Base-by-base conservation (phyloP, 306 rosid genomes). In the Sechiopsis laciniata region DNA sequence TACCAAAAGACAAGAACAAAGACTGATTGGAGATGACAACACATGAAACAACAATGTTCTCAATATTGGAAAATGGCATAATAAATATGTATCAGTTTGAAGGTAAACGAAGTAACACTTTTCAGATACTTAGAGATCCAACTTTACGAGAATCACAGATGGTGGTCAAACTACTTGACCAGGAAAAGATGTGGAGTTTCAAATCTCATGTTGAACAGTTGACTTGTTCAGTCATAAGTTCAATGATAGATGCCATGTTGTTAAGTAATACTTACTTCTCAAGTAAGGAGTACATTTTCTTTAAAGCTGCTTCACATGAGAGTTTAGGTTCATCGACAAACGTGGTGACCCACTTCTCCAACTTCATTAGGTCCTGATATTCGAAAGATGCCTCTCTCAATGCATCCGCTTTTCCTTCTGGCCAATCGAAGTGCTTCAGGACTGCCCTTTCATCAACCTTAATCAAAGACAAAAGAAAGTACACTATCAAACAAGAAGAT, bases 361-460 rank as follows among this genome's bases (percentile, higher is more conserved):
- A 76, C 80, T 89, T 95, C 83, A 89, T 79, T 66, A 95, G 79
- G 83, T 91, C 99, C 73, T 95, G 99, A 82, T 88, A 91, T 75
- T 95, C 99, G 72, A 95, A 95, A 74, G 99, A 87, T 21, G 99
- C 97, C 79, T 95, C 99, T 88, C 99, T 89, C 70, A 95, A 75
- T 59, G 99, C 99, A 81, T 95, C 99, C 29, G 96, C 96, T 83
- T 95, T 95, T 78, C 99, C 99, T 82, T 95, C 99, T 35, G 99
- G 99, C 99, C 99, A 95, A 80, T 95, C 99, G 40, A 95, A 95
- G 88, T 95, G 99, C 87, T 95, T 95, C 72, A 95, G 92, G 51
- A 95, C 99, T 8, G 99, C 99, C 83, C 99, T 83, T 77, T 95
- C 97, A 75, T 95, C 99, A 76, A 91, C 97, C 99, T 94, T 73